Evolutionary conservation across 2,329 filamentous ascomycete genomes (phyloP).

Genomic region (Botryotinia calthae): DNA sequence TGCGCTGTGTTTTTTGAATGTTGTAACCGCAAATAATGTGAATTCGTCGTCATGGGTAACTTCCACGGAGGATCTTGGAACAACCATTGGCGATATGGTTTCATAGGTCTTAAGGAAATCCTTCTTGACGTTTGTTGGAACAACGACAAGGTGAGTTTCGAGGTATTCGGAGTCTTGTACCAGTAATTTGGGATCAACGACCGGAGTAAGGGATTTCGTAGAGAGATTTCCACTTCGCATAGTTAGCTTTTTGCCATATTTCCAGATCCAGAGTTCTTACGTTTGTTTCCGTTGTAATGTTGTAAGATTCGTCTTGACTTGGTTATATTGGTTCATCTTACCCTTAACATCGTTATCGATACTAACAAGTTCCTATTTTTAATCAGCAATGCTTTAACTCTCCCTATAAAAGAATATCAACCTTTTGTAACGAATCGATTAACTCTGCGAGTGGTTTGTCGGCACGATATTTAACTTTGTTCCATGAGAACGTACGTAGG

Average conservation of each 20-base stretch:
- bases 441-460: constrained; percentile 88
- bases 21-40: constrained; percentile 80
- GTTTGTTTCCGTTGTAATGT: constrained; percentile 84
- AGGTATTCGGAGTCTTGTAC: constrained; percentile 93
- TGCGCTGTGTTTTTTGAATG: constrained; percentile 84
- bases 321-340: constrained; percentile 93
- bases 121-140: constrained; percentile 76
- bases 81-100: constrained; percentile 84
- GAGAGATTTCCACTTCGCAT: constrained; percentile 76
- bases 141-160: constrained; percentile 89
- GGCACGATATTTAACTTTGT: constrained; percentile 93
- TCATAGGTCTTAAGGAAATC: constrained; percentile 91
- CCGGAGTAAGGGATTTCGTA: constrained; percentile 87
- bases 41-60: constrained; percentile 88
- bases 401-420: constrained; percentile 37
- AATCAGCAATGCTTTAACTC: neutral
- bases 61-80: constrained; percentile 79
- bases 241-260: constrained; percentile 23
- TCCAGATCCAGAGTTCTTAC: constrained; percentile 47
- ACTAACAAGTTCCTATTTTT: constrained; percentile 72
- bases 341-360: constrained; percentile 95
- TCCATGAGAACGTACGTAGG: constrained; percentile 86
- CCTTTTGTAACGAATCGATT: constrained; percentile 85
- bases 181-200: constrained; percentile 77
- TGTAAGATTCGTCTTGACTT: constrained; percentile 80